These are phyloP conservation scores for Lactarius hengduanensis DNA, from an alignment of 768 basidiomycete species.

Conservation along the genomic window DNA sequence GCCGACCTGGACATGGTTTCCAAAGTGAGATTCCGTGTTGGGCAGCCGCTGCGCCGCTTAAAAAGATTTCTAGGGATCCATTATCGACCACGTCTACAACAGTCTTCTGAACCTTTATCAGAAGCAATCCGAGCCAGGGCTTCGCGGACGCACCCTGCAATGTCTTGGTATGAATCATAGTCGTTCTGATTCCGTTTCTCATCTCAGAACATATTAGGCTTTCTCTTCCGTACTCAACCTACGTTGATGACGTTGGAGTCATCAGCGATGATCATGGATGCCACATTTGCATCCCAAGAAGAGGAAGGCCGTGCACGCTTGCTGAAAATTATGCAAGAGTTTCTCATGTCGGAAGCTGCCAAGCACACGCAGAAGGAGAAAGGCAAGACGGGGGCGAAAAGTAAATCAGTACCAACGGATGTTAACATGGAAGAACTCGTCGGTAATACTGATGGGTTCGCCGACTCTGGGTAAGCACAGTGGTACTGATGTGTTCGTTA, in stretches of 20 bases:
- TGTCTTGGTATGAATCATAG: slow-evolving; percentile 66
- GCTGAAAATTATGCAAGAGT: slow-evolving; percentile 88
- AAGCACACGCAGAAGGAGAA: slow-evolving; percentile 76
- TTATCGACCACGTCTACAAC: slow-evolving; percentile 82
- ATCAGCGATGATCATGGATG: slow-evolving; percentile 85
- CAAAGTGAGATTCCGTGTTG: slow-evolving; percentile 12
- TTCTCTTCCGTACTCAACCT: slow-evolving; percentile 89
- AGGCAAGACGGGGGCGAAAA: slow-evolving; percentile 43
- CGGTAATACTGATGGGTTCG: slow-evolving; percentile 93
- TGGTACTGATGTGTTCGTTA: background rate
- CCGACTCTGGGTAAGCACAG: slow-evolving; percentile 84
- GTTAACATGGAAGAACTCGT: slow-evolving; percentile 93
- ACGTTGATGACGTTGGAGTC: slow-evolving; percentile 81
- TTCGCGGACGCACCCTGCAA: slow-evolving; percentile 74
- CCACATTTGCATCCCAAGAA: slow-evolving; percentile 73
- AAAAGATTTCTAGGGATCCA: slow-evolving; percentile 48
- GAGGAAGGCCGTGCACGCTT: slow-evolving; percentile 71
- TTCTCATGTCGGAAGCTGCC: slow-evolving; percentile 76
- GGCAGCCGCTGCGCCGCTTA: background rate
- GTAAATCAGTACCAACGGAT: slow-evolving; percentile 41
- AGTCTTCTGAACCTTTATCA: slow-evolving; percentile 70
- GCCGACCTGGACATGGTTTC: slow-evolving; percentile 28
- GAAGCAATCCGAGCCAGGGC: slow-evolving; percentile 53
- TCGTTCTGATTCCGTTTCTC: slow-evolving; percentile 1
- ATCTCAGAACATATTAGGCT: slow-evolving; percentile 51